These are phyloP conservation scores for Jaapia argillacea DNA, from an alignment of 768 basidiomycete species.

Conservation along the genomic window DNA sequence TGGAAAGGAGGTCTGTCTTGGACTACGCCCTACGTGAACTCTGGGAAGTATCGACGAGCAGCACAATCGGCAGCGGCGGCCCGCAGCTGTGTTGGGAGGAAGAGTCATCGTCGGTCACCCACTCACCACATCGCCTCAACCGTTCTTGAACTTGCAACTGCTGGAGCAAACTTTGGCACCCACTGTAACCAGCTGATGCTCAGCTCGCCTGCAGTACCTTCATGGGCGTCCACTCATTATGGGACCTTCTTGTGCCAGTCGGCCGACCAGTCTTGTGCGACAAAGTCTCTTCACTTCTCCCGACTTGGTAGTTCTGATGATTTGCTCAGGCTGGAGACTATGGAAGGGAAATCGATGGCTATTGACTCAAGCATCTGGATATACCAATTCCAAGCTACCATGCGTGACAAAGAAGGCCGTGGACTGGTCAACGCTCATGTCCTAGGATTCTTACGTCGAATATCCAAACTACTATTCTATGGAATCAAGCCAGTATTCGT, in stretches of 20 bases:
- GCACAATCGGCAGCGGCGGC: too few species aligned
- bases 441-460: conserved; percentile 80
- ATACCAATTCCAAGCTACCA: conserved; percentile 98
- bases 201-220: background rate
- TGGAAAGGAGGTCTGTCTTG: too few species aligned
- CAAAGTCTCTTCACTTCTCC: background rate
- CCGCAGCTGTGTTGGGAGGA: too few species aligned
- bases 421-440: conserved; percentile 90
- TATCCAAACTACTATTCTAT: conserved; percentile 91
- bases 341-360: conserved; percentile 91
- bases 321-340: conserved; percentile 69
- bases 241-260: conserved; percentile 88
- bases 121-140: too few species aligned
- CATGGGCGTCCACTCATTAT: conserved; percentile 97
- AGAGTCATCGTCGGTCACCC: too few species aligned
- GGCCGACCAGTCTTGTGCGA: conserved; percentile 86
- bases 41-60: too few species aligned
- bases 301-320: conserved; percentile 2
- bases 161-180: too few species aligned
- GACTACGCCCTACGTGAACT: too few species aligned
- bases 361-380: conserved; percentile 99
- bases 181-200: too few species aligned
- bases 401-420: conserved; percentile 94
- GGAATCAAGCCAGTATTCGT: conserved; percentile 99
- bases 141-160: too few species aligned